Evolutionary conservation across 257 asterid species (phyloP), one percentile per base, ranked within the genome.

Genomic region (Pogostemon cablin): DNA sequence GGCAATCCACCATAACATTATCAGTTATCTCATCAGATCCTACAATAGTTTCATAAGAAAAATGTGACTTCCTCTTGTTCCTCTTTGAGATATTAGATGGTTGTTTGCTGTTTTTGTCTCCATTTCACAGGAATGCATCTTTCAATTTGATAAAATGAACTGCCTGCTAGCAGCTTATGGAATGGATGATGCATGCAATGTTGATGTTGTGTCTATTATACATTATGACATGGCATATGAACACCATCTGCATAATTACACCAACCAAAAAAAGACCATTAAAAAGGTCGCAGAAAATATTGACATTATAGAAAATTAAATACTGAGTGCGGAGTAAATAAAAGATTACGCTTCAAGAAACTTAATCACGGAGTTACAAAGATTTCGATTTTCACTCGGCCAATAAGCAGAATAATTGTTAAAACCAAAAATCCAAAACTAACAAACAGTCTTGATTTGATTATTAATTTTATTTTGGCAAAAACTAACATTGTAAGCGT

Each of bases 71-170:
- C 6, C 56, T 11, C 38, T 71, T 64, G 75, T 62, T 54, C 62
- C 65, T 68, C 55, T 74, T 69, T 38, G 11, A 62, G 69, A 11
- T 43, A 57, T 70, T 74, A 65, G 20, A 60, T 53, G 78, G 68
- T 58, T 63, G 60, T 32, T 78, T 65, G 15, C 15, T 15, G 15
- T 38, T 48, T 72, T 65, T 69, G 58, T 62, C 69, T 86, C 95
- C 91, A 88, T 72, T 75, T 77, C 72, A 78, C 46, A 20, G 90
- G 93, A 53, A 88, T 79, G 77, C 80, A 83, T 76, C 77, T 88
- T 55, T 82, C 76, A 57, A 86, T 54, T 72, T 65, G 83, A 69
- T 81, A 52, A 5, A 85, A 69, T 54, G 80, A 77, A 79, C 86
- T 60, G 79, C 73, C 72, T 61, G 59, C 68, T 53, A 82, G 86